These are phyloP conservation scores for Chrysochromulina tobinii DNA, from an alignment of 78 protist species.

Conservation along the genomic window DNA sequence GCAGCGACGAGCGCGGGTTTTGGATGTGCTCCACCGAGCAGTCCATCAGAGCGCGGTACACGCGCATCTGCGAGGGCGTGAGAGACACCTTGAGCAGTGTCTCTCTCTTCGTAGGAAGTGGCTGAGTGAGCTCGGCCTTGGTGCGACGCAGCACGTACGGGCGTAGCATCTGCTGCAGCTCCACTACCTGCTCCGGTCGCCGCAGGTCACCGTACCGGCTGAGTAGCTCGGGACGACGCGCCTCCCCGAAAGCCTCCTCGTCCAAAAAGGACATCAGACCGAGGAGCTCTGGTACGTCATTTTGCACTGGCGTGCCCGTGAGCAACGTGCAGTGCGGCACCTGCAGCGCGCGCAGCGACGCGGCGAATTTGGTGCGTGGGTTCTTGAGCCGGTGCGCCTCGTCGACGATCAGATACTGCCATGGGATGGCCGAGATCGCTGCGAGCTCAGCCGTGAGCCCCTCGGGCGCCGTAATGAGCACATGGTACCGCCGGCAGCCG, in stretches of 20 bases:
- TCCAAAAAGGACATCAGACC: slow-evolving; percentile 76
- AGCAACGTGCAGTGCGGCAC: not conserved
- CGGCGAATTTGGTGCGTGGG: not conserved
- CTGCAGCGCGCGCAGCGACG: not conserved
- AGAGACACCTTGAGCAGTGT: slow-evolving; percentile 81
- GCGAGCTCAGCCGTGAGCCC: not conserved
- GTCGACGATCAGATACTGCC: slow-evolving; percentile 79
- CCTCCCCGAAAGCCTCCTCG: slow-evolving; percentile 62
- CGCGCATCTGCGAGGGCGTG: slow-evolving; percentile 83
- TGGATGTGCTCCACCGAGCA: slow-evolving; percentile 49
- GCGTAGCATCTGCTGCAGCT: slow-evolving; percentile 76
- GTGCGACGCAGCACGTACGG: slow-evolving; percentile 88
- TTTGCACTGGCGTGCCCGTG: slow-evolving; percentile 45
- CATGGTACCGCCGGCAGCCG: not conserved
- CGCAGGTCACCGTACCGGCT: not conserved
- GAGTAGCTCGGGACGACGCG: not conserved
- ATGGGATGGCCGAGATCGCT: not conserved
- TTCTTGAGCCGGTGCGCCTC: slow-evolving; percentile 90
- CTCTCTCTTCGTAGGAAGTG: slow-evolving; percentile 87
- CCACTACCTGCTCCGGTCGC: not conserved
- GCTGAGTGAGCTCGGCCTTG: slow-evolving; percentile 85
- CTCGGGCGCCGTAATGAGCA: no score
- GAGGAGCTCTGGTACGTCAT: slow-evolving; percentile 72
- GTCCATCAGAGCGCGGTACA: slow-evolving; percentile 90
- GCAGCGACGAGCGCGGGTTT: not conserved